A percentile compares a stretch with the other conserved stretches of the same genome.
These are phyloP conservation scores for Diaporthe sp. DNA, from an alignment of 2,329 filamentous ascomycete species.

Conservation along the genomic window DNA sequence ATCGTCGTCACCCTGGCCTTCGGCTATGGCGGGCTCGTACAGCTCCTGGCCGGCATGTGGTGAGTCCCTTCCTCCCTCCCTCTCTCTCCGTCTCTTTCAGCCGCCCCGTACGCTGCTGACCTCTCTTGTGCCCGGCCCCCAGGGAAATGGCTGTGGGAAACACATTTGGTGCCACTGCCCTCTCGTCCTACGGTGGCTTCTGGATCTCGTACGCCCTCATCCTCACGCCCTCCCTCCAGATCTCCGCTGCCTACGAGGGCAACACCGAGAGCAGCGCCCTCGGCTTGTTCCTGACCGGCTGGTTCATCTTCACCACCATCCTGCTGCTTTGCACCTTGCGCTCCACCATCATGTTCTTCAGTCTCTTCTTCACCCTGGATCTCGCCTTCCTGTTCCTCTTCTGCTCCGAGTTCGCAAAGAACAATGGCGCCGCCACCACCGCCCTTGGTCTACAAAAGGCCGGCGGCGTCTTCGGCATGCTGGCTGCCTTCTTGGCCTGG, in stretches of 20 bases:
- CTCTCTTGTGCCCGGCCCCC: conserved; percentile 31
- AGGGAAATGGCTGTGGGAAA: conserved; percentile 92
- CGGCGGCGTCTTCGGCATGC: conserved; percentile 83
- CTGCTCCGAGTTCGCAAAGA: conserved; percentile 68
- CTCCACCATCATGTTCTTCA: conserved; percentile 83
- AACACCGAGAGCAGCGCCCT: conserved; percentile 70
- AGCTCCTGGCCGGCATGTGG: conserved; percentile 90
- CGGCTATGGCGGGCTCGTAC: conserved; percentile 82
- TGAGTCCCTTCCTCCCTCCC: conserved; percentile 56
- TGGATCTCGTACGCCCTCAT: conserved; percentile 84
- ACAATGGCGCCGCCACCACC: conserved; percentile 62
- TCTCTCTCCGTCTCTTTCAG: neutral
- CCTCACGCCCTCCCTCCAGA: conserved; percentile 68
- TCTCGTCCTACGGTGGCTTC: conserved; percentile 87
- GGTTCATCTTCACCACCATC: conserved; percentile 88
- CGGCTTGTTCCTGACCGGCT: conserved; percentile 81
- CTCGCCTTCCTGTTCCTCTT: conserved; percentile 80
- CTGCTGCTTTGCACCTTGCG: conserved; percentile 80
- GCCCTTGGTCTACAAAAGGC: conserved; percentile 71
- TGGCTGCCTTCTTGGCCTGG: conserved; percentile 87
- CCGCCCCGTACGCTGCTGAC: conserved; percentile 9
- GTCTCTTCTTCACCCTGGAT: conserved; percentile 82
- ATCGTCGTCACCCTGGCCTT: conserved; percentile 78
- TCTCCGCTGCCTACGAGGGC: conserved; percentile 59
- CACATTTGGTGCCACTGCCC: conserved; percentile 85